Conservation (phyloP, 495 filamentous ascomycete species). For the Talaromyces thailandensis region DNA sequence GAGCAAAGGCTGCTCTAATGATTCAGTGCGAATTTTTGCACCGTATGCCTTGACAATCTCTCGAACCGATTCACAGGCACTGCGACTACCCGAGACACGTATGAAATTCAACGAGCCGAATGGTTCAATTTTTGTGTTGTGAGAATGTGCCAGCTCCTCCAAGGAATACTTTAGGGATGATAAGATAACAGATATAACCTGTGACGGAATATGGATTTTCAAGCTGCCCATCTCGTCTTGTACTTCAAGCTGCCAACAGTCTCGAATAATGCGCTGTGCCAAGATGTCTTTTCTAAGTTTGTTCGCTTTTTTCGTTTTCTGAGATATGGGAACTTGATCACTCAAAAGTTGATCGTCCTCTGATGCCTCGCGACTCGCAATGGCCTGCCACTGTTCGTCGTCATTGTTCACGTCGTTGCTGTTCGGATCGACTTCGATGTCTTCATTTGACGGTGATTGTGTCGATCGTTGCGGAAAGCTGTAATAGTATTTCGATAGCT, state of each 20-base stretch:
- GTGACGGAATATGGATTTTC: constrained; percentile 25
- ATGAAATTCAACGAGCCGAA: constrained; percentile 25
- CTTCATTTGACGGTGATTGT: background rate
- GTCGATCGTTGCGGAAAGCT: background rate
- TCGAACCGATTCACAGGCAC: constrained; percentile 26
- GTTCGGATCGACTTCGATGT: background rate
- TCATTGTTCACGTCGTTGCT: background rate
- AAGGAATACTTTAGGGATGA: constrained; percentile 30
- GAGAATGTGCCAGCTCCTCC: constrained; percentile 30
- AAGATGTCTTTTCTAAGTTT: constrained; percentile 23
- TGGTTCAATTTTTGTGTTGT: constrained; percentile 33
- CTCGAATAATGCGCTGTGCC: constrained; percentile 30
- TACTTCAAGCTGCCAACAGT: constrained; percentile 34
- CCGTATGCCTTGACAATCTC: constrained; percentile 33
- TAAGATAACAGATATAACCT: constrained; percentile 18
- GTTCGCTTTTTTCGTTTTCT: constrained; percentile 4
- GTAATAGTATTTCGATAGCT: constrained; percentile 24
- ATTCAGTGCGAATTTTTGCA: constrained; percentile 22
- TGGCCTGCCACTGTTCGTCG: background rate
- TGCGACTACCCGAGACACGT: constrained; percentile 29
- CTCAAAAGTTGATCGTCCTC: background rate
- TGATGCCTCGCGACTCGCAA: background rate
- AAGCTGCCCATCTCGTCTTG: constrained; percentile 31
- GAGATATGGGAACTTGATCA: constrained; percentile 6
- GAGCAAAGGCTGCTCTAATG: constrained; percentile 14